A percentile compares a stretch with the other conserved stretches of the same genome.
Conservation (phyloP, 257 asterid genomes). For the Penstemon newberryi region DNA sequence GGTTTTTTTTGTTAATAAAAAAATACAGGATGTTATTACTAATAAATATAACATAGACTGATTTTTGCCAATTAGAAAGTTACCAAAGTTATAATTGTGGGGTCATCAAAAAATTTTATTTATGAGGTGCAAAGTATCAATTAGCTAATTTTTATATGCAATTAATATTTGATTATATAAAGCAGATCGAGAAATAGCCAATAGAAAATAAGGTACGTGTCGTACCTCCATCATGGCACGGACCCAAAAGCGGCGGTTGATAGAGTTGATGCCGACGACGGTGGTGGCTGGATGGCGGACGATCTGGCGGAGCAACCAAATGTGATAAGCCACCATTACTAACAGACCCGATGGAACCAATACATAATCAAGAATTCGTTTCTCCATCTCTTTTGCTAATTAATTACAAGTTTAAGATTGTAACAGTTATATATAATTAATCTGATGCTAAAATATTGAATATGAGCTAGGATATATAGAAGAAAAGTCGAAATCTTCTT, state of each 20-base stretch:
- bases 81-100: too few relatives aligned
- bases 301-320: constrained; percentile 74
- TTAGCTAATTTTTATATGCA: too few relatives aligned
- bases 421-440: background rate
- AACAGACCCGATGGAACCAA: constrained; percentile 72
- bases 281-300: constrained; percentile 64
- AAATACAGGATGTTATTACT: too few relatives aligned
- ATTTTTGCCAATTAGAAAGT: too few relatives aligned
- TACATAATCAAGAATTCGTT: constrained; percentile 55
- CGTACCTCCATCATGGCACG: constrained; percentile 95
- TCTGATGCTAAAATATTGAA: background rate
- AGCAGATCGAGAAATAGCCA: too few relatives aligned
- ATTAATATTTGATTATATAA: too few relatives aligned
- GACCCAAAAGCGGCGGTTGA: constrained; percentile 92
- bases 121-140: too few relatives aligned
- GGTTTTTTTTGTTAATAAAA: too few relatives aligned
- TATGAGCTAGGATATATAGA: background rate
- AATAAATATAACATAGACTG: too few relatives aligned
- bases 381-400: constrained; percentile 43
- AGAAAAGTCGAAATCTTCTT: background rate
- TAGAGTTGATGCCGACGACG: constrained; percentile 82
- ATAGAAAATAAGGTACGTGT: too few relatives aligned
- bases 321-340: constrained; percentile 62
- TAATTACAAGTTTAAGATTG: background rate
- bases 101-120: too few relatives aligned